These are phyloP conservation scores for Stenogyne calaminthoides DNA, from an alignment of 305 asterid genomes.

Conservation along the genomic window DNA sequence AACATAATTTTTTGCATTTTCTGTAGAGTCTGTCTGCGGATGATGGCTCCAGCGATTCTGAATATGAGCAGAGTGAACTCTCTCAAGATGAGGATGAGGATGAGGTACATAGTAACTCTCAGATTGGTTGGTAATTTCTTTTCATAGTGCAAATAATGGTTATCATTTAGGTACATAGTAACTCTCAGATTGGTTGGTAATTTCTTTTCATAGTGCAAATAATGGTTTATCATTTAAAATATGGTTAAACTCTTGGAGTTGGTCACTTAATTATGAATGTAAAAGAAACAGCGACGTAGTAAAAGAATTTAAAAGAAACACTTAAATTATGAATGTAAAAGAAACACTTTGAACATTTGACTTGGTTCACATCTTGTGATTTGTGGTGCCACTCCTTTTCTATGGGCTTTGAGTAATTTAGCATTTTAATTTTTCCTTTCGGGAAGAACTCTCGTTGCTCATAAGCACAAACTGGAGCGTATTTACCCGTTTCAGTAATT, in stretches of 20 bases:
- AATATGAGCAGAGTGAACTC: conserved; percentile 43
- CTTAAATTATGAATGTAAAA: too few species aligned
- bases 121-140: background rate
- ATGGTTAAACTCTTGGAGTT: conserved; percentile 14
- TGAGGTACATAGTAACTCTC: conserved; percentile 53
- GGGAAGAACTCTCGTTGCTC: background rate
- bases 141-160: too few species aligned
- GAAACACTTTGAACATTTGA: background rate
- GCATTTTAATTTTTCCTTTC: background rate
- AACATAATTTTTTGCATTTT: conserved; percentile 24
- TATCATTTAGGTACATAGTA: too few species aligned
- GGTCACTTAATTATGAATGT: background rate
- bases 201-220: background rate
- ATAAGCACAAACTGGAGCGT: background rate
- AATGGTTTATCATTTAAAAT: background rate
- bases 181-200: too few species aligned
- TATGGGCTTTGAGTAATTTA: background rate
- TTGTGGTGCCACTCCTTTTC: background rate
- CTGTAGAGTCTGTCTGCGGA: conserved; percentile 54
- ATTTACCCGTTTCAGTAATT: background rate
- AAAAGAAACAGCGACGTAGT: background rate
- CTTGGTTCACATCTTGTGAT: conserved; percentile 5
- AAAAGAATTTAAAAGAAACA: too few species aligned
- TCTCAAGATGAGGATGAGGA: too few species aligned
- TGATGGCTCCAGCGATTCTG: conserved; percentile 50